phyloP scores from a whole-genome alignment of 129 eudicot genomes.

The Artemisia argyi region DNA sequence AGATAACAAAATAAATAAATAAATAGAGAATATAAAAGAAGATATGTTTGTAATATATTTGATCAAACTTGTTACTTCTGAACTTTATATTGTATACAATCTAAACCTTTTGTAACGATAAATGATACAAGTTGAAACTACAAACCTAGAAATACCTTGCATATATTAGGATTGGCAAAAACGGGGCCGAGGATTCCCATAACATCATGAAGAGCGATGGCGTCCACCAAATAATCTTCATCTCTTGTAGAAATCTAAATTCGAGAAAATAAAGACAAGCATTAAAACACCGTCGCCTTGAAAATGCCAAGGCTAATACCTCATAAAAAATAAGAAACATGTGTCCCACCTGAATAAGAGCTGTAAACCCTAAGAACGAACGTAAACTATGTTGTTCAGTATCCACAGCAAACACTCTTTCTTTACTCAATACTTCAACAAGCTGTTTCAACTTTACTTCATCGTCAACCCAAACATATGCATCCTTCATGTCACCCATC shows the following conservation, averaged over 20 bases:
- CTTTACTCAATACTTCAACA: constrained; percentile 61
- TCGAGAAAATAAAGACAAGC: constrained; percentile 7
- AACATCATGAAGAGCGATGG: constrained; percentile 74
- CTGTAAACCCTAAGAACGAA: constrained; percentile 88
- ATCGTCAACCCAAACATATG: constrained; percentile 67
- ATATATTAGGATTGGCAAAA: constrained; percentile 70
- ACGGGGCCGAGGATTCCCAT: constrained; percentile 74
- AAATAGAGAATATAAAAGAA: neutral
- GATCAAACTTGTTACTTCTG: neutral
- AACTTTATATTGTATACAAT: constrained; percentile 12
- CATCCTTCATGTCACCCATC: constrained; percentile 37
- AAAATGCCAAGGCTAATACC: constrained; percentile 6
- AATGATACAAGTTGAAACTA: neutral
- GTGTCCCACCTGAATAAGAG: constrained; percentile 69
- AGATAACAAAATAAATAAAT: neutral
- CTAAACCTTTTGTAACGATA: neutral
- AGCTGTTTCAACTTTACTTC: constrained; percentile 62
- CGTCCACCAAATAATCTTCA: constrained; percentile 81
- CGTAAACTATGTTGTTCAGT: constrained; percentile 90
- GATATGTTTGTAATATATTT: constrained; percentile 1
- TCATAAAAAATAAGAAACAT: neutral
- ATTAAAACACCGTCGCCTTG: neutral
- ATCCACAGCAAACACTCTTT: constrained; percentile 79
- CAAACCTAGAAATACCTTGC: constrained; percentile 59
- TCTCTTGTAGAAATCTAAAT: constrained; percentile 72